These are phyloP conservation scores for Casaregolazyma lundiana DNA, from an alignment of 1,139 yeast genomes.

Conservation along the genomic window DNA sequence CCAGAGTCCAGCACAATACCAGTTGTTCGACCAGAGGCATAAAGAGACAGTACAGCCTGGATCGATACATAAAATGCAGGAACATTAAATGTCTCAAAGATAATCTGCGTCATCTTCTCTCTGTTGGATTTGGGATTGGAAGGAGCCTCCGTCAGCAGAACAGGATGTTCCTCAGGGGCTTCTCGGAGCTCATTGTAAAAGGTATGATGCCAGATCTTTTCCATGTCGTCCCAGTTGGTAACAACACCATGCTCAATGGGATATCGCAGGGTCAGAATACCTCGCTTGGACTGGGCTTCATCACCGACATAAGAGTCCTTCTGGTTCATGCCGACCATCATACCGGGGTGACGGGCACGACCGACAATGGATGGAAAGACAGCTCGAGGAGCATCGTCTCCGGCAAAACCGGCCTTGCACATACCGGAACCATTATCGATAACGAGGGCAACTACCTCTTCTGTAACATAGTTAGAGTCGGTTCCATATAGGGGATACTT, in stretches of 20 bases:
- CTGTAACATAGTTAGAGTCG: conserved; percentile 17
- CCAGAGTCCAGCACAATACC: conserved; percentile 99
- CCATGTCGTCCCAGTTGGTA: conserved; percentile 99
- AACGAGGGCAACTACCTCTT: conserved; percentile 57
- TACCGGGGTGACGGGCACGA: conserved; percentile 99
- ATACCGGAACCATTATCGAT: conserved; percentile 99
- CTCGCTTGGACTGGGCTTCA: conserved; percentile 99
- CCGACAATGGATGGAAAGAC: conserved; percentile 99
- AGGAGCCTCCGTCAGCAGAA: conserved; percentile 97
- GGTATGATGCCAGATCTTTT: conserved; percentile 99
- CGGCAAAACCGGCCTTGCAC: conserved; percentile 99
- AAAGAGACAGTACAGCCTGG: conserved; percentile 96
- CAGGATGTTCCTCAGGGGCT: conserved; percentile 99
- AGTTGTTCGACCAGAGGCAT: conserved; percentile 99
- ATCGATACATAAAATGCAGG: conserved; percentile 99
- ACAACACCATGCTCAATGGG: conserved; percentile 99
- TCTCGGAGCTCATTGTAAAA: conserved; percentile 97
- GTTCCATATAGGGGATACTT: background rate
- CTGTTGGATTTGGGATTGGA: conserved; percentile 99
- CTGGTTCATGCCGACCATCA: conserved; percentile 98
- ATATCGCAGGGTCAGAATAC: conserved; percentile 96
- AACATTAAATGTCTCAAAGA: conserved; percentile 98
- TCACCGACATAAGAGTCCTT: conserved; percentile 99
- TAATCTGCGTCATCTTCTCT: conserved; percentile 98
- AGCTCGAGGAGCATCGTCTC: conserved; percentile 99